Evolutionary conservation across 768 basidiomycete species (phyloP).

Genomic region (Boletus vinaceobasis): DNA sequence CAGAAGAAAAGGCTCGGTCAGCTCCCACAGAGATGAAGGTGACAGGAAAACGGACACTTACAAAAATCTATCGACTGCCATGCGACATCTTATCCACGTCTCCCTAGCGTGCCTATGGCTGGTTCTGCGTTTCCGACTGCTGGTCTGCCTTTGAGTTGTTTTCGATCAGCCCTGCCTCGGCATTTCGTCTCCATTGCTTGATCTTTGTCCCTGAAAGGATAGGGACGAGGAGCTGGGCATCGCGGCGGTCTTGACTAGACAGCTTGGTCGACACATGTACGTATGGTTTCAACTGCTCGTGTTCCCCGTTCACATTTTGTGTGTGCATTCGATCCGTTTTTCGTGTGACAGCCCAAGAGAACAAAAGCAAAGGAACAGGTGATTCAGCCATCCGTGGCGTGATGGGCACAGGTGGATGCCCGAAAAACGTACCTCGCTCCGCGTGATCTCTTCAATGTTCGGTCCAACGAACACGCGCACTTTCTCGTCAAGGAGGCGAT

Average conservation of each 20-base stretch:
- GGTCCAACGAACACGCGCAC: slow-evolving; percentile 85
- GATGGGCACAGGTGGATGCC: neutral
- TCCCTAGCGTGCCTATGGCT: neutral
- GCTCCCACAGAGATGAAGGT: neutral
- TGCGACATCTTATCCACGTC: neutral
- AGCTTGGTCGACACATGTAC: slow-evolving; percentile 26
- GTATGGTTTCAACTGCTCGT: slow-evolving; percentile 25
- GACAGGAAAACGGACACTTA: neutral
- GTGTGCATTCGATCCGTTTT: neutral
- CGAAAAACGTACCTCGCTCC: slow-evolving; percentile 47
- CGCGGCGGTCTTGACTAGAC: slow-evolving; percentile 20
- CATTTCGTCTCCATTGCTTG: slow-evolving; percentile 25
- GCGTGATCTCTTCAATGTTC: slow-evolving; percentile 57
- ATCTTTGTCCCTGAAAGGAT: slow-evolving; percentile 24
- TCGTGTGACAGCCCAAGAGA: neutral
- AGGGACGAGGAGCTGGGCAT: slow-evolving; percentile 26
- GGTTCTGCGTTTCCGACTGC: neutral
- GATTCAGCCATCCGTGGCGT: neutral
- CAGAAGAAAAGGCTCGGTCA: neutral
- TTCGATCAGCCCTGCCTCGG: slow-evolving; percentile 1
- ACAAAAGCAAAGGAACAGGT: neutral
- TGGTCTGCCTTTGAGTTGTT: neutral
- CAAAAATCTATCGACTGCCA: neutral
- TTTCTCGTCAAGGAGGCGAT: slow-evolving; percentile 75
- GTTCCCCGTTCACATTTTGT: neutral